A percentile compares a stretch with the other conserved stretches of the same genome.
Conservation (phyloP, 2,329 filamentous ascomycete genomes). For the Colletotrichum siamense region DNA sequence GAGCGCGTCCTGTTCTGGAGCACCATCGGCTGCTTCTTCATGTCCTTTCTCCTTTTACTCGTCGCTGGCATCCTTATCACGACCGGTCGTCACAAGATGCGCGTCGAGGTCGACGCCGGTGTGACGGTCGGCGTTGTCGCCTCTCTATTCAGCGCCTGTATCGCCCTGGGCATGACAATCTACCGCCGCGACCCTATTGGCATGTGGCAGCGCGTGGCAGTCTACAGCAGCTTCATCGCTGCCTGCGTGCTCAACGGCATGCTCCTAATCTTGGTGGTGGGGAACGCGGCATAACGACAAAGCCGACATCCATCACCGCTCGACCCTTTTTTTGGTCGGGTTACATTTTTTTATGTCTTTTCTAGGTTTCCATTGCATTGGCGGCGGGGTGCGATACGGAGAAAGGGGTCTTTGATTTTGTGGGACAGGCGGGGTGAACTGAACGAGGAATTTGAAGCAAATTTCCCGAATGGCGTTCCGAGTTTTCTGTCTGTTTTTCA, state of each 20-base stretch:
- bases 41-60: constrained; percentile 67
- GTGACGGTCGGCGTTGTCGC: constrained; percentile 73
- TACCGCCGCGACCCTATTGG: constrained; percentile 53
- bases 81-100: constrained; percentile 71
- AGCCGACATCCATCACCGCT: not conserved
- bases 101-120: constrained; percentile 75
- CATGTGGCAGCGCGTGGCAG: constrained; percentile 46
- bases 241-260: constrained; percentile 49
- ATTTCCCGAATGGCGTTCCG: constrained; percentile 1
- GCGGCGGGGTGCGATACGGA: not conserved
- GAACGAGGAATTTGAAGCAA: not conserved
- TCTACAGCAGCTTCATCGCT: constrained; percentile 40
- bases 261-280: constrained; percentile 46
- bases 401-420: not conserved
- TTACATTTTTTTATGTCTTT: not conserved
- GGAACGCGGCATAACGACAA: constrained; percentile 36
- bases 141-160: constrained; percentile 68
- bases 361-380: constrained; percentile 3
- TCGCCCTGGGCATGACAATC: constrained; percentile 64
- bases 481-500: not conserved
- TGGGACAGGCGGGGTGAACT: not conserved
- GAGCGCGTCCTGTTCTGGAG: constrained; percentile 62
- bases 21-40: constrained; percentile 59
- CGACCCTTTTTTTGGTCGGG: not conserved
- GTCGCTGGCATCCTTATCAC: constrained; percentile 70